phyloP scores from a whole-genome alignment of 2,329 filamentous ascomycete genomes.

The Graphiopsis chlorocephala region DNA sequence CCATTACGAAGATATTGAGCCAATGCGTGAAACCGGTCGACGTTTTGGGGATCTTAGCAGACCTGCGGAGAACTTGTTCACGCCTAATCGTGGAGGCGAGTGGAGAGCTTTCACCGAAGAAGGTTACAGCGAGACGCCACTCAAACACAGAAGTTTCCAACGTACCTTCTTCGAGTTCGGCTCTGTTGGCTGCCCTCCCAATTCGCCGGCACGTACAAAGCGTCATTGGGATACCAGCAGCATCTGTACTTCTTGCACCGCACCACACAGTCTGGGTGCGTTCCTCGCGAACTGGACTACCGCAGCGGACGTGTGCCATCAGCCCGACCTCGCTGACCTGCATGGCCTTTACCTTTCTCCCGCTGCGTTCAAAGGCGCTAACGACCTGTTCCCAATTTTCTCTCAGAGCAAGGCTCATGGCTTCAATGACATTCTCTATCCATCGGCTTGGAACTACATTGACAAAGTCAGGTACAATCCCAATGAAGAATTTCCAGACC shows the following conservation, averaged over 20 bases:
- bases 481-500: constrained; percentile 51
- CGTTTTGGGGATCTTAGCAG: constrained; percentile 21
- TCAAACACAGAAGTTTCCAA: constrained; percentile 36
- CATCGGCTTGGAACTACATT: constrained; percentile 61
- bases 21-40: constrained; percentile 35
- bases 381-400: constrained; percentile 70
- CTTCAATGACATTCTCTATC: constrained; percentile 75
- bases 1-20: constrained; percentile 45
- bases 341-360: constrained; percentile 71
- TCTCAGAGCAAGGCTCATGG: constrained; percentile 69
- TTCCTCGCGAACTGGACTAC: constrained; percentile 65
- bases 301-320: constrained; percentile 68
- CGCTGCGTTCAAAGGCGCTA: constrained; percentile 59
- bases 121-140: constrained; percentile 26
- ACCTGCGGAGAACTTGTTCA: constrained; percentile 33
- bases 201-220: constrained; percentile 58
- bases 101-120: constrained; percentile 39
- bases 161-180: constrained; percentile 33
- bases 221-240: constrained; percentile 62
- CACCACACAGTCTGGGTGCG: constrained; percentile 63
- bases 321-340: constrained; percentile 70
- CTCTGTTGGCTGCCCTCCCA: constrained; percentile 56
- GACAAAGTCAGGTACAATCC: constrained; percentile 55
- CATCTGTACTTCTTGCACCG: constrained; percentile 63
- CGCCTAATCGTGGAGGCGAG: constrained; percentile 35